A percentile compares a stretch with the other conserved stretches of the same genome.
These are phyloP conservation scores for Sphaerulina vaccinii DNA, from an alignment of 2,329 filamentous ascomycete genomes.

Conservation along the genomic window DNA sequence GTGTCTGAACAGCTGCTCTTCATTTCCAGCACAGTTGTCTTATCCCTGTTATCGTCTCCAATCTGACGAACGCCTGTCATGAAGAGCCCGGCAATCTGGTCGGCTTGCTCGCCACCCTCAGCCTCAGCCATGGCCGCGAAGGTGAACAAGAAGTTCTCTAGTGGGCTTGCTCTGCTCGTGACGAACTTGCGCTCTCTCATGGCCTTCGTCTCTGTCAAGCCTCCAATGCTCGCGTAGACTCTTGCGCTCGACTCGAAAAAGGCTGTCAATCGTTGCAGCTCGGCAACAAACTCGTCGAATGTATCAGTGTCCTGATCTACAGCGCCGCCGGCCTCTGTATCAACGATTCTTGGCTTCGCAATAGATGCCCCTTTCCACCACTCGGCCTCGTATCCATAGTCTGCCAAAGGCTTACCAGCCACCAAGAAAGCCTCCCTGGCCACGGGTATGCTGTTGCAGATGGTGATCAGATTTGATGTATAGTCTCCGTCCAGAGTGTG, in stretches of 20 bases:
- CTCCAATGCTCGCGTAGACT: conserved; percentile 58
- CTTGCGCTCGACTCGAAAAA: conserved; percentile 59
- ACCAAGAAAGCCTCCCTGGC: conserved; percentile 57
- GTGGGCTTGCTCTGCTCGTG: conserved; percentile 5
- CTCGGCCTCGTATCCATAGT: conserved; percentile 57
- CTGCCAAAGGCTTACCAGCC: conserved; percentile 44
- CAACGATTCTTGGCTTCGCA: conserved; percentile 52
- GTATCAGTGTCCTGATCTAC: conserved; percentile 32
- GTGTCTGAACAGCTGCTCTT: conserved; percentile 1
- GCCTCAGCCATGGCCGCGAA: conserved; percentile 26
- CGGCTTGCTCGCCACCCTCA: conserved; percentile 9
- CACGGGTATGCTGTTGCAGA: conserved; percentile 61
- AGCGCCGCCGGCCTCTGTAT: conserved; percentile 32
- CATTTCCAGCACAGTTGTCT: neutral
- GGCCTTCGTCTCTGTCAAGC: conserved; percentile 39
- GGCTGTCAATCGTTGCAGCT: conserved; percentile 61
- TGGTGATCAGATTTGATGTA: conserved; percentile 59
- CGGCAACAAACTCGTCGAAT: conserved; percentile 52
- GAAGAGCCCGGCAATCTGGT: conserved; percentile 28
- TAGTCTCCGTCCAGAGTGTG: conserved; percentile 54
- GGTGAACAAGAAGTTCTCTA: conserved; percentile 27
- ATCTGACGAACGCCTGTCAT: conserved; percentile 30
- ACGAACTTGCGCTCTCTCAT: conserved; percentile 21
- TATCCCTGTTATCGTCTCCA: neutral
- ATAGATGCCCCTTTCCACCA: conserved; percentile 63